These are phyloP conservation scores for Aspergillus sp. DNA, from an alignment of 2,329 filamentous ascomycete species.

Conservation along the genomic window DNA sequence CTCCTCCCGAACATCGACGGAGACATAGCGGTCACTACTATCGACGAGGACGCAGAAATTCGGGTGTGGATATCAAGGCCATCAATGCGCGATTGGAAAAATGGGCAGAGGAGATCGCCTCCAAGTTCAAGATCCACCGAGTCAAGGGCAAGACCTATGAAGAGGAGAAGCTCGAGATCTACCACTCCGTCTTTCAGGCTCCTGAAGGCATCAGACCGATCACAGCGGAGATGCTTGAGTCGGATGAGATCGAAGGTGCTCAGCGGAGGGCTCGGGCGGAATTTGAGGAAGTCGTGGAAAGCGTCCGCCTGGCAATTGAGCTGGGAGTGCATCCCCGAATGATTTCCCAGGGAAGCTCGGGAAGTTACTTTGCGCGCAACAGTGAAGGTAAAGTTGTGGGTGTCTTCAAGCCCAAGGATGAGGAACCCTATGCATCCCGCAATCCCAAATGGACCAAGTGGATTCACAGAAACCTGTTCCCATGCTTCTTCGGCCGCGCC, in stretches of 20 bases:
- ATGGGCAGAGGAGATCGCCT: conserved; percentile 97
- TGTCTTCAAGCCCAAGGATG: conserved; percentile 98
- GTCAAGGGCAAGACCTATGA: conserved; percentile 69
- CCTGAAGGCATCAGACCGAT: conserved; percentile 81
- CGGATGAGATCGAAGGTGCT: conserved; percentile 51
- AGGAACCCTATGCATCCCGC: conserved; percentile 92
- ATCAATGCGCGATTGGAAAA: conserved; percentile 93
- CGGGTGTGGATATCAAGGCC: conserved; percentile 93
- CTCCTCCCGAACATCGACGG: conserved; percentile 39
- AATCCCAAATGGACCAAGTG: conserved; percentile 99
- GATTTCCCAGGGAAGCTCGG: conserved; percentile 95
- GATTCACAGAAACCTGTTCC: conserved; percentile 96
- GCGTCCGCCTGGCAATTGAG: conserved; percentile 83
- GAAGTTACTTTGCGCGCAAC: conserved; percentile 95
- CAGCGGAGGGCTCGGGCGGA: conserved; percentile 67
- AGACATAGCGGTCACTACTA: conserved; percentile 43
- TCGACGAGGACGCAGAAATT: conserved; percentile 62
- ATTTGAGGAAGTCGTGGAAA: conserved; percentile 85
- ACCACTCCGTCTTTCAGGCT: conserved; percentile 93
- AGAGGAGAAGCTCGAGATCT: conserved; percentile 87
- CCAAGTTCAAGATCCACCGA: conserved; percentile 85
- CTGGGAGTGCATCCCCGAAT: conserved; percentile 89
- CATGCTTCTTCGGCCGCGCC: conserved; percentile 91
- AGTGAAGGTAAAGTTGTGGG: conserved; percentile 89
- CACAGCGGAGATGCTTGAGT: conserved; percentile 68